These are phyloP conservation scores for Phytophthora boehmeriae DNA, from an alignment of 352 stramenopile species.

Conservation along the genomic window DNA sequence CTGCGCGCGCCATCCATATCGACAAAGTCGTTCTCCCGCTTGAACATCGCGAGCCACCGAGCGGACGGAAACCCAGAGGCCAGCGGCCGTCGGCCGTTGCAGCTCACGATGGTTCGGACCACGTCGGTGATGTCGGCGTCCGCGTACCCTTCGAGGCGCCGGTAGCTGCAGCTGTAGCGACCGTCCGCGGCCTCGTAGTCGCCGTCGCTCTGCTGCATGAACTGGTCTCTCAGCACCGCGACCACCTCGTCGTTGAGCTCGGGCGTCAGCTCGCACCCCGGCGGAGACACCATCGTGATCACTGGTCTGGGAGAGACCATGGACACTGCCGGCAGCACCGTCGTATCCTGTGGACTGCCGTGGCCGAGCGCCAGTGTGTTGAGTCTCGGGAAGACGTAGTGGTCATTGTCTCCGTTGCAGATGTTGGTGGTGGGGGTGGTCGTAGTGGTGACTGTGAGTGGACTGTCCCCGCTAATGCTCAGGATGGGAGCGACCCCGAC, in stretches of 20 bases:
- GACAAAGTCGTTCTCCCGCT: slow-evolving; percentile 55
- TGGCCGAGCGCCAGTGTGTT: slow-evolving; percentile 28
- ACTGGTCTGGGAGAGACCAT: slow-evolving; percentile 4
- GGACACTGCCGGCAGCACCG: slow-evolving; percentile 4
- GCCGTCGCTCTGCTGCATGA: slow-evolving; percentile 45
- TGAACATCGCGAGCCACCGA: slow-evolving; percentile 61
- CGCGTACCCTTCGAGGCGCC: slow-evolving; percentile 40
- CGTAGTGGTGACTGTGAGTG: slow-evolving; percentile 4
- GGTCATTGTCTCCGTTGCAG: slow-evolving; percentile 10
- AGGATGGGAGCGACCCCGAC: slow-evolving; percentile 4
- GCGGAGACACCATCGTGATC: not conserved
- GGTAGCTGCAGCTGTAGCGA: slow-evolving; percentile 9
- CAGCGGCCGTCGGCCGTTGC: slow-evolving; percentile 45
- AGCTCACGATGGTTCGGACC: slow-evolving; percentile 58
- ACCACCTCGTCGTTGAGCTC: slow-evolving; percentile 60
- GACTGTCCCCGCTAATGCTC: slow-evolving; percentile 12
- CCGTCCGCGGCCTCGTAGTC: slow-evolving; percentile 21
- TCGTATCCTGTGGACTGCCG: slow-evolving; percentile 12
- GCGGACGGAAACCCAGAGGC: slow-evolving; percentile 49
- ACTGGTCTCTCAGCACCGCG: slow-evolving; percentile 56
- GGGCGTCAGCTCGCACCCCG: slow-evolving; percentile 43
- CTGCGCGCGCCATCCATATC: slow-evolving; percentile 23
- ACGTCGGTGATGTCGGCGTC: slow-evolving; percentile 63
- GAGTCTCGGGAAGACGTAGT: slow-evolving; percentile 38
- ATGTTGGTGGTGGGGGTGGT: slow-evolving; percentile 4